A percentile compares a stretch with the other conserved stretches of the same genome.
Conservation (phyloP, 768 basidiomycete species). For the Podaxis carcinomalis region DNA sequence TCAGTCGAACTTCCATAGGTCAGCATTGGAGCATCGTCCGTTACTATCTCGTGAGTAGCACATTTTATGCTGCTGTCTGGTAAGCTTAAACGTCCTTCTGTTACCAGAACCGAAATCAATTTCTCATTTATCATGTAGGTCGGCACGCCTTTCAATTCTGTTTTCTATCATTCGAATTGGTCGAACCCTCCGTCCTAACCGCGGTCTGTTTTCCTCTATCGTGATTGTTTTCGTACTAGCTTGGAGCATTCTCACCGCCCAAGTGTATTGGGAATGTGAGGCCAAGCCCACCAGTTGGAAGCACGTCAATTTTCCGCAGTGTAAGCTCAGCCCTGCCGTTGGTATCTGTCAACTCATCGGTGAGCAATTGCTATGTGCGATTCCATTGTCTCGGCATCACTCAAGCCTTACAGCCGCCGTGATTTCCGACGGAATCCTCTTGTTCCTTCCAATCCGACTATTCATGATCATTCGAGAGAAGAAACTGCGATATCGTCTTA, state of each 20-base stretch:
- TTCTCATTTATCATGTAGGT: background rate
- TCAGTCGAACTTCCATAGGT: background rate
- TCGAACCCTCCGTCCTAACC: conserved; percentile 15
- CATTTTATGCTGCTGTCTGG: conserved; percentile 37
- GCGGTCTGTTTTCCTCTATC: conserved; percentile 15
- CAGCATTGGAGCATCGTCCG: conserved; percentile 17
- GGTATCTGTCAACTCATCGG: background rate
- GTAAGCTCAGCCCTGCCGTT: background rate
- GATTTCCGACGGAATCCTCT: conserved; percentile 40
- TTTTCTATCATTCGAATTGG: conserved; percentile 52
- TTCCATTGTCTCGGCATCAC: too few relatives aligned
- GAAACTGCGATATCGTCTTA: conserved; percentile 33
- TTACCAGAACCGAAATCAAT: background rate
- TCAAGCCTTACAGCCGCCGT: conserved; percentile 10
- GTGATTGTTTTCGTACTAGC: conserved; percentile 25
- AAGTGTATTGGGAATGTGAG: conserved; percentile 43
- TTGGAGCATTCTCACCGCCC: conserved; percentile 32
- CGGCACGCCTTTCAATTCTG: conserved; percentile 7
- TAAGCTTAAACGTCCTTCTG: conserved; percentile 10
- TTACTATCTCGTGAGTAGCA: conserved; percentile 30
- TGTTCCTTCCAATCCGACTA: conserved; percentile 39
- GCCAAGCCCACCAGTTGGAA: conserved; percentile 14
- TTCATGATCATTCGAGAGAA: conserved; percentile 38
- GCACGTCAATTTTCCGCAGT: background rate
- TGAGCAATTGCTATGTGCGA: background rate